Base-by-base conservation (phyloP, 768 basidiomycete genomes). In the Amanita fuliginea region DNA sequence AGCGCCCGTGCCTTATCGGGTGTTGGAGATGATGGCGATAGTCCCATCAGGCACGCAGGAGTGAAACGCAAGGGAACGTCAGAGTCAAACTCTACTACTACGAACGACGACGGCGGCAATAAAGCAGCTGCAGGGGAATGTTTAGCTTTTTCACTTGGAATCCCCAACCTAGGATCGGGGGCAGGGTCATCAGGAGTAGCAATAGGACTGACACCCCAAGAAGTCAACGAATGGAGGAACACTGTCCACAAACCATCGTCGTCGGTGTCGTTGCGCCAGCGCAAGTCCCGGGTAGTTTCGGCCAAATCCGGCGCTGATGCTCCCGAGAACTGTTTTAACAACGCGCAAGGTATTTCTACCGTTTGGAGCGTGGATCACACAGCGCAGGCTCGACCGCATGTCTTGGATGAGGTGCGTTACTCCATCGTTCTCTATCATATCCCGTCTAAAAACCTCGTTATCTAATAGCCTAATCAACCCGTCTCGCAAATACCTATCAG, bases 151-250 rank as follows among this genome's bases (percentile, higher is more conserved):
- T 19, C 18, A 6, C 18, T 19, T 39, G 35, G n/a, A n/a, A 2
- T n/a, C 2, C 7, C 36, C 7, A 3, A 37, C 16, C 36, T 4
- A 37, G n/a, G n/a, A 37, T 40, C 39, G 11, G 39, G 18, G 19
- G 19, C 18, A 18, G 37, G 7, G 19, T 8, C n/a, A 19, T 40
- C 42, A 7, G 24, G 21, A 28, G 14, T 26, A n/a, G 26, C n/a
- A 9, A 6, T 28, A 18, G 46, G 46, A 2, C 21, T 36, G 13
- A 35, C 47, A 28, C 47, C 37, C n/a, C 8, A 32, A 4, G 47
- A 48, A 13, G 47, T 48, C 7, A 13, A 48, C 28, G 47, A 48
- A 37, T 48, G 47, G 47, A 39, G 47, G 28, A 39, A 41, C 8
- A 18, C 26, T 4, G 39, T 48, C 19, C 4, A 16, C 22, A 19